Evolutionary conservation across 2,329 filamentous ascomycete genomes (phyloP).

Genomic region (Botrytis deweyae): DNA sequence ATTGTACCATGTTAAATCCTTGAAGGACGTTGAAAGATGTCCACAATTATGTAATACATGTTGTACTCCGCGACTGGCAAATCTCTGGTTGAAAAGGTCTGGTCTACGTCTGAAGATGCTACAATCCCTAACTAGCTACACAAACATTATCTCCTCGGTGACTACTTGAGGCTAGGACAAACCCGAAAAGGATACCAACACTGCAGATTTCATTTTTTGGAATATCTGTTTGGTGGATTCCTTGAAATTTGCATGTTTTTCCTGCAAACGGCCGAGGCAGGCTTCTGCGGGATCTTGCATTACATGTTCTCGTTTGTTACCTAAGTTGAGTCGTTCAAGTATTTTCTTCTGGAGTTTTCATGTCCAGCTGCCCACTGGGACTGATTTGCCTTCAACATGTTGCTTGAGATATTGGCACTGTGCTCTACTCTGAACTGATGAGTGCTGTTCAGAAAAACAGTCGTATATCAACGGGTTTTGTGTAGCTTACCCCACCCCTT

Average conservation of each 20-base stretch:
- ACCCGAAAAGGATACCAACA: neutral
- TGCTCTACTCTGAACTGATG: neutral
- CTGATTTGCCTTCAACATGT: neutral
- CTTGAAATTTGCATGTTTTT: slow-evolving; percentile 19
- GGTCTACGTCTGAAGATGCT: neutral
- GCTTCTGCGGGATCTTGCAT: slow-evolving; percentile 12
- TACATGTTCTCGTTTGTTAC: slow-evolving; percentile 16
- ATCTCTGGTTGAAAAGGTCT: neutral
- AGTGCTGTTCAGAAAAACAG: neutral
- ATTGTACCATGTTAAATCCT: neutral
- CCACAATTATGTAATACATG: neutral
- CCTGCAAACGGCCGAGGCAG: slow-evolving; percentile 6
- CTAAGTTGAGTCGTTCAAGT: neutral
- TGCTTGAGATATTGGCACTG: neutral
- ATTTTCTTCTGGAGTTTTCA: neutral
- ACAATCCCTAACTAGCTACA: neutral
- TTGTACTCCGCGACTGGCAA: neutral
- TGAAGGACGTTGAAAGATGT: neutral
- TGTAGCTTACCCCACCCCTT: neutral
- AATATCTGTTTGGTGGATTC: neutral
- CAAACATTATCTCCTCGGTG: neutral
- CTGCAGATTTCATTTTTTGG: neutral
- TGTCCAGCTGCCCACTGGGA: neutral
- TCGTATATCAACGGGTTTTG: neutral
- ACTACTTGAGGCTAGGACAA: neutral